Base-by-base conservation (phyloP, 345 rosid species). In the Linum lewisii region DNA sequence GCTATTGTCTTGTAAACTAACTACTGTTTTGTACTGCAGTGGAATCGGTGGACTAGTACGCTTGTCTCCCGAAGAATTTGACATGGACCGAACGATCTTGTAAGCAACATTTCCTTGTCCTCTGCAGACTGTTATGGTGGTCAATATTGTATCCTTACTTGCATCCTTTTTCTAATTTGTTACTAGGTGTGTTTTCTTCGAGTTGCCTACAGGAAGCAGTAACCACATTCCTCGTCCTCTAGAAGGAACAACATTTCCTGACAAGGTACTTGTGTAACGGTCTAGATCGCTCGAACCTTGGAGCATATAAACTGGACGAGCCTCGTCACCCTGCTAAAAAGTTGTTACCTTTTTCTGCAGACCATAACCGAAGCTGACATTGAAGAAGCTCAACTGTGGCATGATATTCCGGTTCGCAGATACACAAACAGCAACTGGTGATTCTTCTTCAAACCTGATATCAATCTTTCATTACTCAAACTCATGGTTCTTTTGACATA, bases 211-310 rank as follows among this genome's bases (percentile, higher is more conserved):
- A 21, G 63, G 32, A 21, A 45, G 21, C 11, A 26, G 34, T 29
- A 5, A 4, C 11, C 59, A 54, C 38, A 26, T 60, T 57, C 72
- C 72, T 22, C 68, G 62, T 2, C 76, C 65, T 24, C 60, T 67
- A 21, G 58, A 42, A 51, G 72, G 75, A 8, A 65, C 64, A 14
- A 7, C 20, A 2, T 64, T 22, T 42, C 76, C 63, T 1, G 6
- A 9, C 0, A 55, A 59, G 72, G 69, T 68, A 54, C 16, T 24
- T 6, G 18, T 11, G 1, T 11, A 4, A 15, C 16, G 14, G 19
- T 8, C 16, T 9, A 50, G 29, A 37, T 20, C 2, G 36, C 6
- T 16, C 20, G 29, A 21, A 13, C 10, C 21, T 2, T 14, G 9
- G 9, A 8, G 0, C 21, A 0, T 37, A 62, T 20, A 51, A 7